Evolutionary conservation across 345 rosid species (phyloP).

Genomic region (Eutrema yunnanense): DNA sequence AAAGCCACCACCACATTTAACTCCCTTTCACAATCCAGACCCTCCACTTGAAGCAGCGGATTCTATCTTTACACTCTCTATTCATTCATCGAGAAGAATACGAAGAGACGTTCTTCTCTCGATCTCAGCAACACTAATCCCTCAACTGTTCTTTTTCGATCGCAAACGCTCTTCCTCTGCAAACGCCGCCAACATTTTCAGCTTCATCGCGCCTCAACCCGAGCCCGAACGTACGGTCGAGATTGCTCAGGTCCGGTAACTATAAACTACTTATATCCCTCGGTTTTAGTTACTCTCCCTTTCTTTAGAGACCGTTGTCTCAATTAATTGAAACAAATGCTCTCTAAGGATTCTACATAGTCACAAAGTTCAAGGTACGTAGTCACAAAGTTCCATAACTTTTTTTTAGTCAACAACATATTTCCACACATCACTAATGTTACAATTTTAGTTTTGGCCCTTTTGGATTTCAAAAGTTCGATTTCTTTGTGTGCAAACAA

Average conservation of each 20-base stretch:
- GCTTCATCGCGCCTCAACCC: conserved; percentile 4
- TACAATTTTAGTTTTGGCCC: no score
- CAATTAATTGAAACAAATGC: not conserved
- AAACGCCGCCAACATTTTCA: conserved; percentile 5
- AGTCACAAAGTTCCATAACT: no score
- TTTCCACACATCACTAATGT: no score
- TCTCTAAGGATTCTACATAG: not conserved
- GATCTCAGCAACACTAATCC: conserved; percentile 10
- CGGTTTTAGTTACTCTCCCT: no score
- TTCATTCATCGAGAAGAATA: conserved; percentile 6
- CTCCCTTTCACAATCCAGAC: not conserved
- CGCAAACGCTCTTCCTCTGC: conserved; percentile 9
- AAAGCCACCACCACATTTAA: conserved; percentile 12
- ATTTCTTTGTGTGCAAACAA: no score
- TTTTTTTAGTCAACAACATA: no score
- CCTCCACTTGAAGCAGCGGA: not conserved
- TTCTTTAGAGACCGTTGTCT: no score
- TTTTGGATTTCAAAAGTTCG: no score
- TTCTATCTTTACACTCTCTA: not conserved
- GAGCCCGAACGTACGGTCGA: conserved; percentile 29
- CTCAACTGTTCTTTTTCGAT: conserved; percentile 5
- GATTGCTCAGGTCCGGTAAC: conserved; percentile 21
- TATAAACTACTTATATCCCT: not conserved
- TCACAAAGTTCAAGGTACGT: no score
- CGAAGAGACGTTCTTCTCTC: conserved; percentile 23